phyloP scores from a whole-genome alignment of 2,329 filamentous ascomycete species.

The Fusarium sp. region DNA sequence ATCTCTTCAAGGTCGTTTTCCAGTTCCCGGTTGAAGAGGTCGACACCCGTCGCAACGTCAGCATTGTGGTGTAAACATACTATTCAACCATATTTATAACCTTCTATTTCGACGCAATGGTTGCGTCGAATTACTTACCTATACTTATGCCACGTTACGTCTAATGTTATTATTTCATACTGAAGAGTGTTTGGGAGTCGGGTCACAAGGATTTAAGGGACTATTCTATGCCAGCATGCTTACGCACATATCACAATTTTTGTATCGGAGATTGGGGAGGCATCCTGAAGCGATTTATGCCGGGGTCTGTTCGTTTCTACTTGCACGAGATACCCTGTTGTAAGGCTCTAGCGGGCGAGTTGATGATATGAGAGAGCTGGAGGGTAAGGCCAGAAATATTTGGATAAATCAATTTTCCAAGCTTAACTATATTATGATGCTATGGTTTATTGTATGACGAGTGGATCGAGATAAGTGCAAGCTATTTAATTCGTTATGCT shows the following conservation, averaged over 20 bases:
- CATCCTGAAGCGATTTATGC: conserved; percentile 28
- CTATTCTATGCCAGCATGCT: conserved; percentile 2
- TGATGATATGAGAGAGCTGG: conserved; percentile 11
- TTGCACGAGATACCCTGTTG: conserved; percentile 45
- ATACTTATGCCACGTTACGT: conserved; percentile 19
- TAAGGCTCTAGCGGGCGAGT: conserved; percentile 32
- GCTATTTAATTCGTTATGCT: not conserved
- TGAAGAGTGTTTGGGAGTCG: conserved; percentile 16
- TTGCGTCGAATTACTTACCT: not conserved
- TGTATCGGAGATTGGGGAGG: conserved; percentile 11
- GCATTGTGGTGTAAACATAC: conserved; percentile 59
- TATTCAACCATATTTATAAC: not conserved
- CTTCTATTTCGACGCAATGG: not conserved
- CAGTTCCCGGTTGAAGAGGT: conserved; percentile 84
- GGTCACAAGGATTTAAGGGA: conserved; percentile 6
- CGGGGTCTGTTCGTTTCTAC: conserved; percentile 42
- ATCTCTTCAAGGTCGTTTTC: conserved; percentile 86
- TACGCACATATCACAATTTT: conserved; percentile 19
- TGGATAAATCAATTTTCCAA: not conserved
- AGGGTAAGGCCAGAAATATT: not conserved
- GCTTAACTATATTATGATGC: not conserved
- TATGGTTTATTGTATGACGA: not conserved
- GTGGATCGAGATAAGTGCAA: not conserved
- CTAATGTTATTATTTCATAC: conserved; percentile 29
- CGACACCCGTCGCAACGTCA: conserved; percentile 70